These are phyloP conservation scores for Podospora australis DNA, from an alignment of 495 filamentous ascomycete species.

Conservation along the genomic window DNA sequence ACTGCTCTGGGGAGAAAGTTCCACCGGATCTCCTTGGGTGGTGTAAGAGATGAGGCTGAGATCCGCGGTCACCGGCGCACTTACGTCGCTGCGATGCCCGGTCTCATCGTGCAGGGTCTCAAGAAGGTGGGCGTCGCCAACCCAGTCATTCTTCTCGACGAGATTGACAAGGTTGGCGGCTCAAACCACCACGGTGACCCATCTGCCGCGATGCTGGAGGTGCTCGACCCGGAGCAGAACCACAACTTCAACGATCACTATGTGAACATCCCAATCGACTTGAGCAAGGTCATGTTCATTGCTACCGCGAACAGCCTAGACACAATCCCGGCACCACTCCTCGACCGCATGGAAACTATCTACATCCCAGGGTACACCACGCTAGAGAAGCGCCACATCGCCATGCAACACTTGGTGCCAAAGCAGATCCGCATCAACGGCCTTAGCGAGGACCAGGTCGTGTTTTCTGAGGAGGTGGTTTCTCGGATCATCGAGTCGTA, in stretches of 20 bases:
- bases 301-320: conserved; percentile 96
- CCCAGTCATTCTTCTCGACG: conserved; percentile 92
- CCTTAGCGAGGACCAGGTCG: conserved; percentile 63
- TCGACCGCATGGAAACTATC: conserved; percentile 96
- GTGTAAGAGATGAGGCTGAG: conserved; percentile 93
- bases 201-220: conserved; percentile 97
- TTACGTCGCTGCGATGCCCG: conserved; percentile 98
- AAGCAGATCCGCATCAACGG: conserved; percentile 83
- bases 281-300: conserved; percentile 96
- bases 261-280: conserved; percentile 89
- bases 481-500: conserved; percentile 93
- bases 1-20: conserved; percentile 90
- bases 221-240: conserved; percentile 97
- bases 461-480: conserved; percentile 73
- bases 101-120: conserved; percentile 85
- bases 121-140: conserved; percentile 96
- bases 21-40: conserved; percentile 93
- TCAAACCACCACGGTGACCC: conserved; percentile 94
- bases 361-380: conserved; percentile 91
- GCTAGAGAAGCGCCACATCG: conserved; percentile 96
- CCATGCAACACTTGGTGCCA: conserved; percentile 83
- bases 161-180: conserved; percentile 95
- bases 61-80: conserved; percentile 93
- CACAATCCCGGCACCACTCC: conserved; percentile 88
- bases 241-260: conserved; percentile 94